Conservation (phyloP, 2,329 filamentous ascomycete species). For the Aspergillus calidoustus region DNA sequence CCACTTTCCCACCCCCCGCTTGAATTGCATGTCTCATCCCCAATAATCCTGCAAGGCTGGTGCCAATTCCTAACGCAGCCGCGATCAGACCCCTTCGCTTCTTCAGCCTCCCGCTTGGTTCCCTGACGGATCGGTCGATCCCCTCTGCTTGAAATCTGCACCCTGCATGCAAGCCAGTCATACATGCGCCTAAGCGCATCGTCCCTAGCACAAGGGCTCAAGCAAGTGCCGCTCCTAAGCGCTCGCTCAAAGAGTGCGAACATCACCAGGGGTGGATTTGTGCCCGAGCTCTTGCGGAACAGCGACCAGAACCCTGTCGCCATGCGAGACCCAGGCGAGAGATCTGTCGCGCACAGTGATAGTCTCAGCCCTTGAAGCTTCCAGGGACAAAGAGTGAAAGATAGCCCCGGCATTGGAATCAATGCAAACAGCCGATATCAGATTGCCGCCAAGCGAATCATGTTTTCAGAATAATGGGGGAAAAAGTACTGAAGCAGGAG, state of each 20-base stretch:
- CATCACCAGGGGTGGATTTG: neutral
- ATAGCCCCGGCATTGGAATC: neutral
- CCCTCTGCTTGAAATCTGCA: slow-evolving; percentile 12
- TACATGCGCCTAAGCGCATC: slow-evolving; percentile 10
- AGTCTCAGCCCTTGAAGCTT: neutral
- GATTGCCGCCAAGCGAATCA: neutral
- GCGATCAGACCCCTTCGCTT: slow-evolving; percentile 20
- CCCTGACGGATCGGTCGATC: slow-evolving; percentile 22
- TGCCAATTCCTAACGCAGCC: slow-evolving; percentile 5
- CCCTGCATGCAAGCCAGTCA: slow-evolving; percentile 15
- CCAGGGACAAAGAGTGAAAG: neutral
- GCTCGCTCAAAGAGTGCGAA: neutral
- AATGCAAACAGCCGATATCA: slow-evolving; percentile 10
- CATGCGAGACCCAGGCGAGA: slow-evolving; percentile 4
- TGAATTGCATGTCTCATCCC: slow-evolving; percentile 13
- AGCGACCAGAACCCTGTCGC: slow-evolving; percentile 1
- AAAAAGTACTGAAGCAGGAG: slow-evolving; percentile 6
- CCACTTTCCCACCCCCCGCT: slow-evolving; percentile 8
- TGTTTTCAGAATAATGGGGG: neutral
- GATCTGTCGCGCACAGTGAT: neutral
- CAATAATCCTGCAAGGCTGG: slow-evolving; percentile 21
- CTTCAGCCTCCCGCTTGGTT: slow-evolving; percentile 18
- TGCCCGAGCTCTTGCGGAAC: neutral
- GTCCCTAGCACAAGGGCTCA: neutral
- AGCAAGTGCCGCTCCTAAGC: slow-evolving; percentile 1